A percentile compares a stretch with the other conserved stretches of the same genome.
These are phyloP conservation scores for Hansenula lynferdii DNA, from an alignment of 1,139 yeast species.

Conservation along the genomic window DNA sequence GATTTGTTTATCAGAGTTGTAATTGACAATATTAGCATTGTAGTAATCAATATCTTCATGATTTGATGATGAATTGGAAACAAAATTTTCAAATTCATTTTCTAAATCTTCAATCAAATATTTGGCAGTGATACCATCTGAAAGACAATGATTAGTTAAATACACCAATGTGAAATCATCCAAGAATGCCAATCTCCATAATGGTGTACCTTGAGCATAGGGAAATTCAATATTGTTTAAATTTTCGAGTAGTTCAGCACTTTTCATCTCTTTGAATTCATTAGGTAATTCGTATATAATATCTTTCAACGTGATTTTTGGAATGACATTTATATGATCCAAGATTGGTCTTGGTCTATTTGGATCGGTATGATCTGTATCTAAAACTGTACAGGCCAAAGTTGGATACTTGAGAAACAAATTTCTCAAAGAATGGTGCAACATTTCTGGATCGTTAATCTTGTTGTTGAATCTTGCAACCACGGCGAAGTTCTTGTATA, in stretches of 20 bases:
- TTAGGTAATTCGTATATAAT: conserved; percentile 10
- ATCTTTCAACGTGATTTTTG: conserved; percentile 10
- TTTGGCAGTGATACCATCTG: conserved; percentile 17
- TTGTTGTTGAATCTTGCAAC: conserved; percentile 10
- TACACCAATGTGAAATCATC: conserved; percentile 13
- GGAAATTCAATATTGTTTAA: conserved; percentile 12
- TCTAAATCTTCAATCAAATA: conserved; percentile 11
- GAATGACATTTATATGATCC: conserved; percentile 15
- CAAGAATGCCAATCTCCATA: conserved; percentile 15
- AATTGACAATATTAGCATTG: conserved; percentile 5
- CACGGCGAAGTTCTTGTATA: conserved; percentile 16
- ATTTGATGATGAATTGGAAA: too few relatives aligned
- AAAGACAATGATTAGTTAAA: conserved; percentile 15
- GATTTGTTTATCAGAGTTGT: conserved; percentile 3
- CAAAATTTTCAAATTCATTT: conserved; percentile 6
- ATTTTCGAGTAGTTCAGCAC: conserved; percentile 5
- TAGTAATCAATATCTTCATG: background rate
- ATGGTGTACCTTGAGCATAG: conserved; percentile 12
- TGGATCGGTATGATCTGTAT: conserved; percentile 14
- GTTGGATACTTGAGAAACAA: conserved; percentile 16
- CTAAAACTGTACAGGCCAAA: conserved; percentile 9
- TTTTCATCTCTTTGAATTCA: background rate
- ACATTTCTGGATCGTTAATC: conserved; percentile 4
- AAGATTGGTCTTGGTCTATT: conserved; percentile 12
- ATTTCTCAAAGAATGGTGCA: conserved; percentile 8